A percentile compares a stretch with the other conserved stretches of the same genome.
These are phyloP conservation scores for Megacollybia platyphylla DNA, from an alignment of 1,284 basidiomycete species.

Conservation along the genomic window DNA sequence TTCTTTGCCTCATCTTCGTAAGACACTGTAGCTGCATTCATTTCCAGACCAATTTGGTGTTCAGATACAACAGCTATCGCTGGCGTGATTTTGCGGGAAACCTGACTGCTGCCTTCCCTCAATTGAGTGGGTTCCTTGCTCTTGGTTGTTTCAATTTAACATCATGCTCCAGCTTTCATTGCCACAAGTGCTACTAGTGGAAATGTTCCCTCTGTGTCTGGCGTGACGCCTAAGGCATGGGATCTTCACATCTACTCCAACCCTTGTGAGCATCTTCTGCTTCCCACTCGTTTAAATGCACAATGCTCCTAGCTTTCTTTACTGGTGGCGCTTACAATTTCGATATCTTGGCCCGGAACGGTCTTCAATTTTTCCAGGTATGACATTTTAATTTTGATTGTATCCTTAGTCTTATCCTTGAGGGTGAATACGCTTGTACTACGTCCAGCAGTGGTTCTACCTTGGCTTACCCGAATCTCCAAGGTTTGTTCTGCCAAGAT, in stretches of 20 bases:
- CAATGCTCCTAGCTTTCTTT: constrained; percentile 4
- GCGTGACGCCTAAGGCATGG: constrained; percentile 6
- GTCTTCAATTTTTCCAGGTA: constrained; percentile 8
- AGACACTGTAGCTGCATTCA: not conserved
- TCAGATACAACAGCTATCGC: constrained; percentile 24
- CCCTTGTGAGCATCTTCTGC: constrained; percentile 3
- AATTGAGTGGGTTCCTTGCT: constrained; percentile 23
- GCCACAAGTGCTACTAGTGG: constrained; percentile 18
- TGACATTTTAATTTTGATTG: not conserved
- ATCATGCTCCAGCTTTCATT: constrained; percentile 24
- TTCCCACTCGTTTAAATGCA: not conserved
- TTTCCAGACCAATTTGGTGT: constrained; percentile 9
- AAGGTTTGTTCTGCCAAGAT: constrained; percentile 12
- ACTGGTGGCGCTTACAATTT: constrained; percentile 5
- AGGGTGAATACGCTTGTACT: constrained; percentile 5
- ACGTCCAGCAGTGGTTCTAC: constrained; percentile 1
- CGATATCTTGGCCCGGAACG: constrained; percentile 5
- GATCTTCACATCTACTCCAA: constrained; percentile 7
- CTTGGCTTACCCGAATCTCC: constrained; percentile 5
- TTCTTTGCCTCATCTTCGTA: constrained; percentile 15
- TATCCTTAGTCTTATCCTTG: not conserved
- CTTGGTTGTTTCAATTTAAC: constrained; percentile 4
- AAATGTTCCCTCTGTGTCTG: constrained; percentile 3
- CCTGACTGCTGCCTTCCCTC: constrained; percentile 30
- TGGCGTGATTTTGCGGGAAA: constrained; percentile 32